Conservation (phyloP, 2,329 filamentous ascomycete genomes). For the Xylariaceae sp. region DNA sequence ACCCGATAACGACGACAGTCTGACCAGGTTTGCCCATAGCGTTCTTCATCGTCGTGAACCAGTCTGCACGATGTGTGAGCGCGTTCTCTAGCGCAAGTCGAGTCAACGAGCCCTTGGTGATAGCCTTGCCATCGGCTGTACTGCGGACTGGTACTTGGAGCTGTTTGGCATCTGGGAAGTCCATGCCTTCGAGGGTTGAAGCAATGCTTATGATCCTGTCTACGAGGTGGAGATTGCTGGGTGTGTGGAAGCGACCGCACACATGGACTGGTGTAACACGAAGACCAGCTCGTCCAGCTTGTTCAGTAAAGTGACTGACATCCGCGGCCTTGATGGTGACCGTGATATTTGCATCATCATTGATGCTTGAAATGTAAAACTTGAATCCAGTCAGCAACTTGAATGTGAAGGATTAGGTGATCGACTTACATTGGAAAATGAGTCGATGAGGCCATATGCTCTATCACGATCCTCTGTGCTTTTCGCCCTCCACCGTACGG, state of each 20-base stretch:
- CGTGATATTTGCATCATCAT: background rate
- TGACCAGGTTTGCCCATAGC: background rate
- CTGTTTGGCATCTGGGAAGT: background rate
- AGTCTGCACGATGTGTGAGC: background rate
- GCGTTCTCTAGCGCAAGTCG: background rate
- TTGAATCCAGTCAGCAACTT: background rate
- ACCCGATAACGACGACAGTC: background rate
- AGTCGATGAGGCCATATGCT: background rate
- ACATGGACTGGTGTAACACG: background rate
- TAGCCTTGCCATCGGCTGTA: background rate
- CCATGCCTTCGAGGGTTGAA: background rate
- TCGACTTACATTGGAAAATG: background rate
- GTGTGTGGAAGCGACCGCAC: background rate
- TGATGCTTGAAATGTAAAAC: background rate
- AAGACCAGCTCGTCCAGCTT: background rate
- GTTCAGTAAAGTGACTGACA: background rate
- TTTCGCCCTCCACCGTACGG: background rate
- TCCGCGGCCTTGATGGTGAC: background rate
- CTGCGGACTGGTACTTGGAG: background rate
- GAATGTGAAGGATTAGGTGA: background rate
- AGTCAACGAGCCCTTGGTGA: background rate
- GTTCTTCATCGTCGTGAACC: background rate
- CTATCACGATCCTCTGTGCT: background rate
- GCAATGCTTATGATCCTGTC: background rate
- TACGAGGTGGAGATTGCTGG: background rate